Evolutionary conservation across 1,284 basidiomycete genomes (phyloP).

Genomic region (Ceratorhiza oryzae-sativae): DNA sequence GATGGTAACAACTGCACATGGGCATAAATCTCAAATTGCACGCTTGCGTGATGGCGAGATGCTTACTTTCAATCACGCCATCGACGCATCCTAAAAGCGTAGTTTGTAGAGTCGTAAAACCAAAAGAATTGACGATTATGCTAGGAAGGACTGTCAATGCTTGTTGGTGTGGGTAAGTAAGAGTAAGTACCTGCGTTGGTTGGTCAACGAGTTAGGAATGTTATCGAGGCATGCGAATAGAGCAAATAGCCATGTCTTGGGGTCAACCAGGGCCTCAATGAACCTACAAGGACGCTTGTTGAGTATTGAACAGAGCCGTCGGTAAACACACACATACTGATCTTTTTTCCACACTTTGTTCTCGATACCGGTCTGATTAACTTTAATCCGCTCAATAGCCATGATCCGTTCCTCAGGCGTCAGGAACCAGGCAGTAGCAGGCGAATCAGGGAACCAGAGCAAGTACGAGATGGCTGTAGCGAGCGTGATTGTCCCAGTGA

Average conservation of each 20-base stretch:
- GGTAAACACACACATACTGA: constrained; percentile 46
- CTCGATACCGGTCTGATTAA: constrained; percentile 52
- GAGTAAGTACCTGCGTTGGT: constrained; percentile 29
- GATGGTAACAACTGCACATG: constrained; percentile 32
- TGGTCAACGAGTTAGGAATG: constrained; percentile 36
- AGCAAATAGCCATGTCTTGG: constrained; percentile 58
- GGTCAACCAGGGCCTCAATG: constrained; percentile 53
- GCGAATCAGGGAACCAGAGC: constrained; percentile 45
- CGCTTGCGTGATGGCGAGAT: background rate
- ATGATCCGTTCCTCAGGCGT: constrained; percentile 47
- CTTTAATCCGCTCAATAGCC: constrained; percentile 48
- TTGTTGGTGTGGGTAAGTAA: background rate
- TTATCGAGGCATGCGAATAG: constrained; percentile 49
- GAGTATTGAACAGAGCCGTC: background rate
- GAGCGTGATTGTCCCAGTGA: constrained; percentile 46
- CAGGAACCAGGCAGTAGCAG: constrained; percentile 47
- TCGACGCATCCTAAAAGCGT: constrained; percentile 56
- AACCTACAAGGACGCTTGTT: constrained; percentile 27
- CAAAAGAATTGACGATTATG: constrained; percentile 55
- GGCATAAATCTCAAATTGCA: background rate
- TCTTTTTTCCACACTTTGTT: constrained; percentile 58
- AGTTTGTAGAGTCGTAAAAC: constrained; percentile 52
- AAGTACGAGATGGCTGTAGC: constrained; percentile 31
- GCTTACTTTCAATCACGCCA: constrained; percentile 45
- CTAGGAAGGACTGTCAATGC: constrained; percentile 46